Evolutionary conservation across 352 stramenopile genomes (phyloP), one percentile per base, ranked within the genome.

Genomic region (Lagenidium giganteum): DNA sequence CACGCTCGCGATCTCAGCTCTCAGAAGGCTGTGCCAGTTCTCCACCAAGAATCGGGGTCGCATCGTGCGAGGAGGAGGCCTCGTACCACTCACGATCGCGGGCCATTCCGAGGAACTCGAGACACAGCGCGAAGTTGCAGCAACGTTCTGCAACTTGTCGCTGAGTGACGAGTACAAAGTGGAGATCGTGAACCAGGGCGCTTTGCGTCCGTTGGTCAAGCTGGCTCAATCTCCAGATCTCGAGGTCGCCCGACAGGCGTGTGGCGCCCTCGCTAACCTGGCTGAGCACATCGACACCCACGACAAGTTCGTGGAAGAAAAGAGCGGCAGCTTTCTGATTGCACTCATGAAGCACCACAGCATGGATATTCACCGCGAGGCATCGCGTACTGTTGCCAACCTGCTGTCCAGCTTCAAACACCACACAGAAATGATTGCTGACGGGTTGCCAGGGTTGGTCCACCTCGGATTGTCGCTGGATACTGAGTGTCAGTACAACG

Each of bases 251-350:
- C 79, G 87, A 5, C 83, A 98, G 40, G 81, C 90, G 16, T 93
- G 96, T 25, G 89, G 92, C 9, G 83, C 93, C 18, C 67, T 98
- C 3, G 93, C 89, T 17, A 98, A 98, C 52, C 61, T 98, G 1
- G 88, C 93, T 2, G 95, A 98, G 54, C 90, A 97, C 36, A 54
- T 97, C 17, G 84, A 97, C 24, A 97, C 90, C 2, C 95, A 98
- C 63, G 60, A 79, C n/a, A 55, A 72, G 23, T 96, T 98, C 28
- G 79, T 73, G 1, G 70, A 69, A 2, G 69, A 70, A 39, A 68
- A 70, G 5, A 86, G 86, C 29, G 82, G 85, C 5, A 59, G 64
- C 22, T 89, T 86, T 41, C 44, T 92, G 2, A 85, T 90, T 25
- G 73, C 60, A 8, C 56, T 95, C 9, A 81, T 98, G 66, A 80